phyloP scores from a whole-genome alignment of 2,329 filamentous ascomycete genomes.

The Nemania serpens region DNA sequence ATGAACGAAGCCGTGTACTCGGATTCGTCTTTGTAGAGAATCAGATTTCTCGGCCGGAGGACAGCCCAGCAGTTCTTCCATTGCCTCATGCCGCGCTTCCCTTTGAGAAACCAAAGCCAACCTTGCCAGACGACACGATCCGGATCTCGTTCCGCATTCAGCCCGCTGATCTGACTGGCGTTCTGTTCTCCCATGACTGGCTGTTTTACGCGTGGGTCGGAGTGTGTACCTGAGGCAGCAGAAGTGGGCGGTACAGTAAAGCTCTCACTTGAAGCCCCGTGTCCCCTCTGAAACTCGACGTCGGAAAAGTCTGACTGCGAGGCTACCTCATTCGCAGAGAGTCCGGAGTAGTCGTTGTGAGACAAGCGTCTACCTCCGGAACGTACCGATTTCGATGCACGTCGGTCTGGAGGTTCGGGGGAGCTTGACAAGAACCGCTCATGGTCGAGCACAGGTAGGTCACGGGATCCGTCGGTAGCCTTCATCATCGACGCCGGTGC shows the following conservation, averaged over 20 bases:
- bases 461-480: conserved; percentile 31
- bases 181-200: conserved; percentile 55
- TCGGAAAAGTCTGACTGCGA: conserved; percentile 91
- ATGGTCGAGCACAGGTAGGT: conserved; percentile 37
- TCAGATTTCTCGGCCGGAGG: conserved; percentile 80
- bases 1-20: conserved; percentile 90
- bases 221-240: conserved; percentile 37
- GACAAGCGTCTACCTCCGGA: conserved; percentile 57
- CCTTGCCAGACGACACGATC: conserved; percentile 95
- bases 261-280: conserved; percentile 58
- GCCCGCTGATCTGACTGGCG: conserved; percentile 65
- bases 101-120: conserved; percentile 82
- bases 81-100: conserved; percentile 79
- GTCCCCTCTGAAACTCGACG: conserved; percentile 55
- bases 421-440: conserved; percentile 61
- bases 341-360: conserved; percentile 67
- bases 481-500: conserved; percentile 37
- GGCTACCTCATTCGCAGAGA: conserved; percentile 68
- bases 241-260: conserved; percentile 49
- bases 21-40: conserved; percentile 89
- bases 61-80: conserved; percentile 98
- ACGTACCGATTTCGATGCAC: conserved; percentile 42
- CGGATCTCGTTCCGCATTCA: conserved; percentile 65
- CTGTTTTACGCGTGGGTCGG: conserved; percentile 38
- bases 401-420: conserved; percentile 59